These are phyloP conservation scores for Pachyrhizus erosus DNA, from an alignment of 306 rosid genomes.

Conservation along the genomic window DNA sequence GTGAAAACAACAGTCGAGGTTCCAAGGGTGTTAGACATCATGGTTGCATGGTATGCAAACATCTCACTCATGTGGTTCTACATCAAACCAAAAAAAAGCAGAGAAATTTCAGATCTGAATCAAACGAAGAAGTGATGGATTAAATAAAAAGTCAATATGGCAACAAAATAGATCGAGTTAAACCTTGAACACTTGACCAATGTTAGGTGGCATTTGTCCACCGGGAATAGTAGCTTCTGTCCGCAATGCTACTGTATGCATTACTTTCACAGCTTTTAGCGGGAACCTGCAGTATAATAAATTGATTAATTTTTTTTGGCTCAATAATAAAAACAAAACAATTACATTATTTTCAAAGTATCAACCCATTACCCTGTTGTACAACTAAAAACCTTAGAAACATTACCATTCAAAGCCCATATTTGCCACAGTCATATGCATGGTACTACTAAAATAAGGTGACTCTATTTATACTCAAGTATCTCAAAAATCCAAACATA, in stretches of 20 bases:
- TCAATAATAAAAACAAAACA: background rate
- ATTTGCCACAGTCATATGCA: conserved; percentile 2
- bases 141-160: background rate
- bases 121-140: background rate
- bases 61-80: conserved; percentile 99
- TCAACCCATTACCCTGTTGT: conserved; percentile 20
- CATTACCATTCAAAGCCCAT: background rate
- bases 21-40: conserved; percentile 99
- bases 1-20: conserved; percentile 95
- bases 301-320: conserved; percentile 10
- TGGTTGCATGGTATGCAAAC: conserved; percentile 99
- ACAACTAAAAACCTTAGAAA: background rate
- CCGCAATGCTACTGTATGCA: conserved; percentile 96
- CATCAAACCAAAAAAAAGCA: conserved; percentile 11
- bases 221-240: conserved; percentile 87
- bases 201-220: conserved; percentile 81
- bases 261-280: conserved; percentile 90
- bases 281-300: conserved; percentile 70
- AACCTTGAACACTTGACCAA: conserved; percentile 97
- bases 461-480: background rate
- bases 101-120: conserved; percentile 5
- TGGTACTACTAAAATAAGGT: conserved; percentile 11
- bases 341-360: background rate
- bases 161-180: conserved; percentile 4
- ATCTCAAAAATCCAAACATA: background rate